Evolutionary conservation across 116 monocot species (phyloP), one percentile per base, ranked within the genome.

Genomic region (Dioscorea cayenensis): DNA sequence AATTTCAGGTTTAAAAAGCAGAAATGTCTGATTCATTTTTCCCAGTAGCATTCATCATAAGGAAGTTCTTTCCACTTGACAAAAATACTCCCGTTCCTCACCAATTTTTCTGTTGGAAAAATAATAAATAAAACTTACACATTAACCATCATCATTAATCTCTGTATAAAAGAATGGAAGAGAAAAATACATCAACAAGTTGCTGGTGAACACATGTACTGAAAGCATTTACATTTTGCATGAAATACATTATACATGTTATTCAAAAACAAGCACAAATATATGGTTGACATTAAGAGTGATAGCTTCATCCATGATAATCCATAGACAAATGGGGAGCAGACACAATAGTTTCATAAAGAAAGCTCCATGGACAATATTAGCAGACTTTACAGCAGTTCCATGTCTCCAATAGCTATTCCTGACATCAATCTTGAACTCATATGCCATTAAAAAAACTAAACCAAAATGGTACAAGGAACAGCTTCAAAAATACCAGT

Each of bases 61-160:
- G 82, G 72, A 79, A 97, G 90, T 36, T 97, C 97, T 73, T 90
- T 97, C 97, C 97, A 97, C 85, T 97, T 97, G 19, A 97, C 88
- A 50, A 85, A n/a, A 82, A 83, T 93, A 97, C 51, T 90, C 84
- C 25, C 74, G 81, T 76, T 83, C 86, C 74, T 93, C 90, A 37
- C 67, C 75, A 55, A 23, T 71, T 81, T 85, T 97, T 79, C 97
- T 97, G 81, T 35, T 71, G 62, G 27, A 65, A 69, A n/a, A 17
- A 7, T 68, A 70, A 66, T 72, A 14, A 20, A 48, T 49, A 11
- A n/a, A 35, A 19, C n/a, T 55, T 22, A 27, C n/a, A 7, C 0
- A 27, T 62, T 27, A 62, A 8, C 62, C 62, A 22, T 20, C 6
- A 60, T 62, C 62, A 62, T 23, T 22, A 4, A 62, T 20, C 7